A percentile compares a stretch with the other conserved stretches of the same genome.
Conservation (phyloP, 768 basidiomycete genomes). For the Kwoniella europaea region DNA sequence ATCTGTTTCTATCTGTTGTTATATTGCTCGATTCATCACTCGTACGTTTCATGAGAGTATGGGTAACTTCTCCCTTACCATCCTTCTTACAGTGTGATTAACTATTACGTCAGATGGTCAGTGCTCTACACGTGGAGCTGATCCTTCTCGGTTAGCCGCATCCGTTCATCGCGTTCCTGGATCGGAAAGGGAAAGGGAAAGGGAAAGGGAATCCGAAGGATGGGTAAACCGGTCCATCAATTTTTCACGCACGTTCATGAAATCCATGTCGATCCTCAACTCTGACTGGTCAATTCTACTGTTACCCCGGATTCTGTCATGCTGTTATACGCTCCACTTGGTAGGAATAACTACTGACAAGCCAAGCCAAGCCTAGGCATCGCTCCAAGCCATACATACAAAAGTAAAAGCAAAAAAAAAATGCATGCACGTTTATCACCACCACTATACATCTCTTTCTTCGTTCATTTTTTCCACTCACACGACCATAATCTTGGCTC, state of each 20-base stretch:
- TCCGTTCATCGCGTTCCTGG: not conserved
- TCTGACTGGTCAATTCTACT: slow-evolving; percentile 17
- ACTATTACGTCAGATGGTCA: not conserved
- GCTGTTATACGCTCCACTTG: slow-evolving; percentile 3
- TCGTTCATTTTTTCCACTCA: not conserved
- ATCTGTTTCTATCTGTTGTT: too few species aligned
- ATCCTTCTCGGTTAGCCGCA: not conserved
- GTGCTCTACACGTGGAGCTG: not conserved
- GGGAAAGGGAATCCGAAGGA: not conserved
- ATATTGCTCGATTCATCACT: too few species aligned
- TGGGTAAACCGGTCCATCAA: not conserved
- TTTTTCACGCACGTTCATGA: slow-evolving; percentile 20
- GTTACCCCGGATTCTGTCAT: not conserved
- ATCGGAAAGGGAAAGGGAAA: not conserved
- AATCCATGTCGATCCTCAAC: slow-evolving; percentile 9
- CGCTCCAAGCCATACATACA: slow-evolving; percentile 7
- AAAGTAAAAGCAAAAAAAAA: too few species aligned
- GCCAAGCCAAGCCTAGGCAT: not conserved
- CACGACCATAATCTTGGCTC: slow-evolving; percentile 9
- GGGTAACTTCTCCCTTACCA: too few species aligned
- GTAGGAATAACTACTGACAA: not conserved
- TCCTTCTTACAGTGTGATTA: not conserved
- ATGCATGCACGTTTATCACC: not conserved
- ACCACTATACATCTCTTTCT: not conserved
- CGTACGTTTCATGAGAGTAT: too few species aligned